phyloP scores from a whole-genome alignment of 345 rosid species.

The Populus davidiana region DNA sequence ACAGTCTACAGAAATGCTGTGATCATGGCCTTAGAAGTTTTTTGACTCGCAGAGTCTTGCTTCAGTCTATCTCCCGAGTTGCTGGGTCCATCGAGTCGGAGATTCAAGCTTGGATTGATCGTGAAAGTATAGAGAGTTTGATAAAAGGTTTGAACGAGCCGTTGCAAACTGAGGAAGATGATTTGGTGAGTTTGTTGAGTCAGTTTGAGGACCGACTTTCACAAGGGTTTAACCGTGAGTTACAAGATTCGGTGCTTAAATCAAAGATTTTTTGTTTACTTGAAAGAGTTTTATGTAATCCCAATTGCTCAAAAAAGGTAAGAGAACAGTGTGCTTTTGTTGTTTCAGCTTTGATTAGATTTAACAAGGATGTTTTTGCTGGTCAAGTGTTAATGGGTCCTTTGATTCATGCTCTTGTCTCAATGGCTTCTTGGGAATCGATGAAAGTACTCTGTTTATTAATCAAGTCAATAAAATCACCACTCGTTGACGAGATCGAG shows the following conservation, averaged over 20 bases:
- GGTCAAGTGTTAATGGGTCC: constrained; percentile 54
- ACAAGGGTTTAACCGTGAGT: constrained; percentile 49
- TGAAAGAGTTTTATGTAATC: constrained; percentile 35
- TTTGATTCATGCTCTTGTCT: constrained; percentile 43
- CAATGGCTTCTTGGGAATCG: constrained; percentile 32
- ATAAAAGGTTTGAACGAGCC: constrained; percentile 29
- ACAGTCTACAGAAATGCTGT: constrained; percentile 29
- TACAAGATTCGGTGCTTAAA: constrained; percentile 53
- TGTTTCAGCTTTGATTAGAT: constrained; percentile 44
- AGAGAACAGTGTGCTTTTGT: constrained; percentile 46
- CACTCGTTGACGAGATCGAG: constrained; percentile 56
- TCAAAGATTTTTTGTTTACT: constrained; percentile 42
- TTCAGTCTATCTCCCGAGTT: constrained; percentile 59
- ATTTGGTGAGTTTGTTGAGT: constrained; percentile 33
- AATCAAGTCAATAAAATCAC: constrained; percentile 53
- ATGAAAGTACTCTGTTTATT: constrained; percentile 40
- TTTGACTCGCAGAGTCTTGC: constrained; percentile 52
- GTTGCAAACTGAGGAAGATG: constrained; percentile 28
- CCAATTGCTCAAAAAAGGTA: constrained; percentile 27
- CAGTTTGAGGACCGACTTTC: constrained; percentile 48
- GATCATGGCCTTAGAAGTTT: constrained; percentile 45
- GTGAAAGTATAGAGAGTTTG: constrained; percentile 53
- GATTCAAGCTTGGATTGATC: constrained; percentile 74
- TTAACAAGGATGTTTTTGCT: constrained; percentile 70
- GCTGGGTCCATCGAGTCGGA: constrained; percentile 60